These are phyloP conservation scores for Magnusiomyces clavatus DNA, from an alignment of 1,139 yeast genomes.

Conservation along the genomic window DNA sequence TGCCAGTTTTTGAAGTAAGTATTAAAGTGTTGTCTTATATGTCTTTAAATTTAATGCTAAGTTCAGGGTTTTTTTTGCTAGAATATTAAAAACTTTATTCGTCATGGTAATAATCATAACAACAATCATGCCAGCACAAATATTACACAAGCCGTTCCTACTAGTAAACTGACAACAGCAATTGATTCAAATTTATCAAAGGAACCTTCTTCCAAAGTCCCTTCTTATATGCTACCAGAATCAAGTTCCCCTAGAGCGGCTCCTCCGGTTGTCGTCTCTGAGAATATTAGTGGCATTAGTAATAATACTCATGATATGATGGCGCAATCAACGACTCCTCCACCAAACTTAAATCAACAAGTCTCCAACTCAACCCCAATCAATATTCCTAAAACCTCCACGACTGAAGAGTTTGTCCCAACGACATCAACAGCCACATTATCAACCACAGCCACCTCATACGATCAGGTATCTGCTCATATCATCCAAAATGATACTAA, in stretches of 20 bases:
- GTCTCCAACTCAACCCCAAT: not conserved
- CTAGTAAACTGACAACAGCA: not conserved
- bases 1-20: no score
- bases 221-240: not conserved
- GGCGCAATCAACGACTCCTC: no score
- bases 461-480: not conserved
- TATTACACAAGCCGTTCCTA: not conserved
- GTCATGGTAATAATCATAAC: conserved; percentile 1
- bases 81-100: conserved; percentile 3
- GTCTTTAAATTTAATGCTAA: no score
- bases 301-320: no score
- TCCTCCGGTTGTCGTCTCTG: conserved; percentile 1
- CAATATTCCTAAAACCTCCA: not conserved
- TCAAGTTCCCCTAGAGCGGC: conserved; percentile 1
- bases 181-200: not conserved
- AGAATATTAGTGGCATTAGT: not conserved
- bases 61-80: not conserved
- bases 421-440: not conserved
- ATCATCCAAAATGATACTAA: no score
- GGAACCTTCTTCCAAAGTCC: not conserved
- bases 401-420: not conserved
- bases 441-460: not conserved
- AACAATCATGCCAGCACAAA: not conserved
- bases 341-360: not conserved
- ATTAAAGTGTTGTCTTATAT: no score